Conservation (phyloP, 2,329 filamentous ascomycete species). For the Beauveria sp. region DNA sequence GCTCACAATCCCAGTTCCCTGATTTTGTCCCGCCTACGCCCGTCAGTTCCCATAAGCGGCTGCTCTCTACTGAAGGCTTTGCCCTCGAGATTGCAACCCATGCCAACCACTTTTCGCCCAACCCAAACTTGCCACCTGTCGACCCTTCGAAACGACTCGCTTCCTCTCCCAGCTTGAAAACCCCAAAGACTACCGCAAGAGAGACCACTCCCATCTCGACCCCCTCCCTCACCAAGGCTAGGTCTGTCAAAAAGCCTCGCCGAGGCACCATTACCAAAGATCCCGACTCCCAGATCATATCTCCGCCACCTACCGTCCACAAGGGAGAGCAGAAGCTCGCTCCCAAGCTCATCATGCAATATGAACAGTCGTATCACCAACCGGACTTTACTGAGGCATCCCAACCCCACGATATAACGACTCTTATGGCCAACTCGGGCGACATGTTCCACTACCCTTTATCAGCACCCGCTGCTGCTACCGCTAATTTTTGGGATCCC, state of each 20-base stretch:
- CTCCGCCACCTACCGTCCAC: conserved; percentile 51
- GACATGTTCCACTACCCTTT: conserved; percentile 55
- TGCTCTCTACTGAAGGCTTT: conserved; percentile 43
- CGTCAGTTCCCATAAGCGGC: conserved; percentile 37
- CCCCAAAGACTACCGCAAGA: conserved; percentile 23
- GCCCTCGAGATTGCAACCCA: conserved; percentile 50
- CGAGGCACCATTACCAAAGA: conserved; percentile 33
- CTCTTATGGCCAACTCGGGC: conserved; percentile 37
- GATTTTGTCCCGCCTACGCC: conserved; percentile 35
- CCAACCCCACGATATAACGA: conserved; percentile 42
- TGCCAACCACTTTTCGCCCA: conserved; percentile 53
- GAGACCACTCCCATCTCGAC: conserved; percentile 22
- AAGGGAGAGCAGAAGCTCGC: conserved; percentile 50
- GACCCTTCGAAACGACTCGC: conserved; percentile 50
- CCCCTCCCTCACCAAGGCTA: conserved; percentile 21
- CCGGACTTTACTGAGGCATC: conserved; percentile 41
- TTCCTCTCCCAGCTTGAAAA: conserved; percentile 47
- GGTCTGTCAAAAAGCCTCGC: conserved; percentile 37
- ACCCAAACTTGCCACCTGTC: conserved; percentile 49
- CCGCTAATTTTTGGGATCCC: conserved; percentile 51
- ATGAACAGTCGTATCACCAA: conserved; percentile 47
- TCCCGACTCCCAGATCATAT: conserved; percentile 43
- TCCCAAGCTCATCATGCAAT: conserved; percentile 49
- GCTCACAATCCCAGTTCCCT: conserved; percentile 34
- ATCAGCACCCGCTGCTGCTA: conserved; percentile 46